Conservation (phyloP, 2,329 filamentous ascomycete species). For the Chalaropsis ovoidea region DNA sequence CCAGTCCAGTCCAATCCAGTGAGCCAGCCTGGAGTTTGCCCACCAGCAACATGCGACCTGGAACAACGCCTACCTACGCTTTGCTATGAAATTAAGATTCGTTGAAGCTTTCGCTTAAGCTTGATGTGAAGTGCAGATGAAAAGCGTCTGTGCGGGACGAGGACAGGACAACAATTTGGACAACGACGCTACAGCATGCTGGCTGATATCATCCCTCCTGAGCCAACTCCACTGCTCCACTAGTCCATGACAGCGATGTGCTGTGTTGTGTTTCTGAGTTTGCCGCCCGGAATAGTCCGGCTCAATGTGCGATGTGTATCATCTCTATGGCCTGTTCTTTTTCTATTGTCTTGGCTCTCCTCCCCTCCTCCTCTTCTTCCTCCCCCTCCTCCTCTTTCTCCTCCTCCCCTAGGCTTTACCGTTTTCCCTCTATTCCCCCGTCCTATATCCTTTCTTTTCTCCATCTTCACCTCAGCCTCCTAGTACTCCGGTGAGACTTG, state of each 20-base stretch:
- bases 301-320: not conserved
- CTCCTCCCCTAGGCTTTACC: not conserved
- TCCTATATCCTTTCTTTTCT: not conserved
- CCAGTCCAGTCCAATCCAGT: not conserved
- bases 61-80: not conserved
- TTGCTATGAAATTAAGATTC: not conserved
- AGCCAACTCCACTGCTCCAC: not conserved
- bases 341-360: not conserved
- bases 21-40: not conserved
- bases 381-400: not conserved
- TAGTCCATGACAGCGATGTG: not conserved
- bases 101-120: slow-evolving; percentile 14
- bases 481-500: not conserved
- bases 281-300: not conserved
- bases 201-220: not conserved
- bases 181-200: not conserved
- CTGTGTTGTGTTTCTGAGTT: not conserved
- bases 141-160: slow-evolving; percentile 14
- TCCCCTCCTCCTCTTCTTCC: not conserved
- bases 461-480: not conserved
- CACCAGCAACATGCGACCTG: not conserved
- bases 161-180: not conserved
- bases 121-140: slow-evolving; percentile 18
- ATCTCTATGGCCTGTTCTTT: slow-evolving; percentile 7
- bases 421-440: not conserved